phyloP scores from a whole-genome alignment of 371 early-diverging fungal species.

The Lichtheimia ramosa region DNA sequence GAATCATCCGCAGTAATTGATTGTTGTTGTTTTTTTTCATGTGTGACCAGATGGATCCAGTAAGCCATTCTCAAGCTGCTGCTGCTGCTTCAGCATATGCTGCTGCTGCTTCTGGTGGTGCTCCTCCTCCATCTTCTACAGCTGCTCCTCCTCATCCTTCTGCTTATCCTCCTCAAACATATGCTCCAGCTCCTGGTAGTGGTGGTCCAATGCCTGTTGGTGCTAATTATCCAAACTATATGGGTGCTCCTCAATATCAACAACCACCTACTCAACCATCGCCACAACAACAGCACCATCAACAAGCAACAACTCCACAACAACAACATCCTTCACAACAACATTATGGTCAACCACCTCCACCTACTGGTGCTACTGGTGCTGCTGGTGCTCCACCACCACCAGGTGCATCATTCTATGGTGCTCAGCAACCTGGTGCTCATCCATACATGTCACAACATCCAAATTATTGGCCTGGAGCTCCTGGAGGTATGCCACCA shows the following conservation, averaged over 20 bases:
- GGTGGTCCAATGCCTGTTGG: constrained; percentile 2
- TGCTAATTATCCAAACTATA: background rate
- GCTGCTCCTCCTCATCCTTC: background rate
- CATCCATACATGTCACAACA: constrained; percentile 38
- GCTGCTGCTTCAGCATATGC: background rate
- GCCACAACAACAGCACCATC: background rate
- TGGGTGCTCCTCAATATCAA: constrained; percentile 7
- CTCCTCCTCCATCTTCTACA: background rate
- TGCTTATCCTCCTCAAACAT: constrained; percentile 2
- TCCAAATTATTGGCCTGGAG: constrained; percentile 33
- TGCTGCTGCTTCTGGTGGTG: background rate
- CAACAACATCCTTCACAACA: constrained; percentile 27
- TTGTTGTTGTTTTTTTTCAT: background rate
- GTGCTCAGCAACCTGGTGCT: constrained; percentile 23
- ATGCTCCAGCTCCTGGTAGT: background rate
- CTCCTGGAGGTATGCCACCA: constrained; percentile 12
- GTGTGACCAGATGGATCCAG: background rate
- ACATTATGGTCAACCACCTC: constrained; percentile 31
- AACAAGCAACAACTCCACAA: constrained; percentile 1
- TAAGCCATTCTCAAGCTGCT: background rate
- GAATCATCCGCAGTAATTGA: background rate
- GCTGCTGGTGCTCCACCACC: too few species aligned
- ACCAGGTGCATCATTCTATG: constrained; percentile 23
- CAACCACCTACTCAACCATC: constrained; percentile 7
- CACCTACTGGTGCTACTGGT: too few species aligned